Base-by-base conservation (phyloP, 257 asterid genomes). In the Mitragyna speciosa region DNA sequence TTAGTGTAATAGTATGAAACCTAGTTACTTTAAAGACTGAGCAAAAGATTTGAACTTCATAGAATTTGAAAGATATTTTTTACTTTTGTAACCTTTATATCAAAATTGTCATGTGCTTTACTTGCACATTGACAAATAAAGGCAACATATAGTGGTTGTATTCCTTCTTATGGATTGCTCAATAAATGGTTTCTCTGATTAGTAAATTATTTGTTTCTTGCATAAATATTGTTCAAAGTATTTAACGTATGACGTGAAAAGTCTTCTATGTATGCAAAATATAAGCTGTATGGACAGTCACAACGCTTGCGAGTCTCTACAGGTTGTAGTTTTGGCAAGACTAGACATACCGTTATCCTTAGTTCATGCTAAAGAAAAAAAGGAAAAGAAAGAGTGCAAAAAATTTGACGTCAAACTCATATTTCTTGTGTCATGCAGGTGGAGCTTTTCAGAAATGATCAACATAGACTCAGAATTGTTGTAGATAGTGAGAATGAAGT, bases 401-500 rank as follows among this genome's bases (percentile, higher is more conserved):
- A 4, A 73, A 66, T 69, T 41, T 74, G 20, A 49, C 1, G 12
- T 74, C 67, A 39, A 52, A 20, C 30, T 75, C 22, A 16, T 36
- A 28, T 26, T 4, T 72, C 73, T 78, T 20, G 24, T 73, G 41
- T 26, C 41, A 36, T 83, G 80, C 76, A 95, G 99, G 97, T 95
- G 68, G 99, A 90, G 89, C 90, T 95, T 41, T 93, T 93, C 87
- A 83, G 98, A 77, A 95, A 86, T 71, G 99, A 95, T 84, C 98
- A 92, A 80, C 99, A 92, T 70, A 93, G 97, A 51, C 94, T 95
- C n/a, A 89, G 92, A 82, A 90, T 95, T 59, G 97, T 95, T 14
- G 98, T 95, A 15, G 99, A 95, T 90, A 86, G 96, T 85, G 98
- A 93, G 79, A 90, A 86, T 31, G 99, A 95, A 87, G 98, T 90